Conservation (phyloP, 1,284 basidiomycete genomes). For the Caloboletus firmus region DNA sequence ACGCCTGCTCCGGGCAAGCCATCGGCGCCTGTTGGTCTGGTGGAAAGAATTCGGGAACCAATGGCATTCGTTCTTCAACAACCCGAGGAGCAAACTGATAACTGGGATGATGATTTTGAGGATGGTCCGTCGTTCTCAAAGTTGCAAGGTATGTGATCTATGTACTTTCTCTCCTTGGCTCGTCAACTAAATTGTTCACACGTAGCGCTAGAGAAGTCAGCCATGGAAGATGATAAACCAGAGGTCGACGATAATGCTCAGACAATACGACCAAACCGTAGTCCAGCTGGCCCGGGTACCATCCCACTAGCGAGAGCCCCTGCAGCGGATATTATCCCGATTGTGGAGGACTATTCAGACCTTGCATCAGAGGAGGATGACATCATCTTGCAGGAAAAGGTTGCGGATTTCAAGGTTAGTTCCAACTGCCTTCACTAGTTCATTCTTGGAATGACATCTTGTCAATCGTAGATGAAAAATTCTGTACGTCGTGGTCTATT, state of each 20-base stretch:
- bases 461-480: conserved; percentile 58
- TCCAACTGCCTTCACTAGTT: not conserved
- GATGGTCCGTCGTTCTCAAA: conserved; percentile 88
- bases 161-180: not conserved
- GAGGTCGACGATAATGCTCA: conserved; percentile 72
- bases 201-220: conserved; percentile 61
- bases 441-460: not conserved
- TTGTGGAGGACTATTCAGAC: conserved; percentile 90
- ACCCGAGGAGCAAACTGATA: conserved; percentile 84
- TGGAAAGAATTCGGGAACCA: conserved; percentile 59
- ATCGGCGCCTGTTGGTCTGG: conserved; percentile 37
- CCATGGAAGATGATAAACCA: conserved; percentile 59
- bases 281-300: conserved; percentile 52
- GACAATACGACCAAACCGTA: conserved; percentile 73
- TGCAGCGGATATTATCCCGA: conserved; percentile 56
- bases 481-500: conserved; percentile 72
- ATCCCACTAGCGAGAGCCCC: conserved; percentile 62
- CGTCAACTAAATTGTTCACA: conserved; percentile 1
- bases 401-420: conserved; percentile 77
- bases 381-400: conserved; percentile 67
- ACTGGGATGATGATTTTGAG: conserved; percentile 98
- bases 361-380: conserved; percentile 76
- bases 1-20: conserved; percentile 25
- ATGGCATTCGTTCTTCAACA: conserved; percentile 57
- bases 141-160: conserved; percentile 57